Evolutionary conservation across 2,329 filamentous ascomycete genomes (phyloP).

Genomic region (Apiospora kogelbergensis): DNA sequence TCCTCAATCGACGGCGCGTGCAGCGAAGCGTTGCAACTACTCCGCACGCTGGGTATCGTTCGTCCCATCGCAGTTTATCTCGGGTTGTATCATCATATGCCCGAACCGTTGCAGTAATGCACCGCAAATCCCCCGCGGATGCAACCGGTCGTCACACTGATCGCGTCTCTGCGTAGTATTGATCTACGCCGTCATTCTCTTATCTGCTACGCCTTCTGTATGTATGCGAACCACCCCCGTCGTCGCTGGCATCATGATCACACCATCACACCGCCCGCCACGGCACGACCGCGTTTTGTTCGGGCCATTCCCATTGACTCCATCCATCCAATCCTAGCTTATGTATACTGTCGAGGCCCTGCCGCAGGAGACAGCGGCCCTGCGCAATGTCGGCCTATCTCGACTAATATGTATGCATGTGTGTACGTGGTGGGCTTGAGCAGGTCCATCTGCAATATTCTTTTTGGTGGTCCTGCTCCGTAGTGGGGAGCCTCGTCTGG

Average conservation of each 20-base stretch:
- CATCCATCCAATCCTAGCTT: too few species aligned
- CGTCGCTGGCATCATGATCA: neutral
- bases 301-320: too few species aligned
- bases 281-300: neutral
- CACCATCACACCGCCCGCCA: neutral
- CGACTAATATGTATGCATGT: too few species aligned
- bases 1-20: neutral
- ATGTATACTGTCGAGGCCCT: too few species aligned
- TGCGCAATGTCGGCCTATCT: neutral
- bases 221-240: neutral
- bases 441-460: neutral
- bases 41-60: neutral
- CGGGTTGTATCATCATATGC: neutral
- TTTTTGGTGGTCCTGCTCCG: neutral
- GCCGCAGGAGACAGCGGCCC: neutral
- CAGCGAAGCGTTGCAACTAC: neutral
- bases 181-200: neutral
- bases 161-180: neutral
- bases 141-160: neutral
- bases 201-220: neutral
- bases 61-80: neutral
- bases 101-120: neutral
- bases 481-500: neutral
- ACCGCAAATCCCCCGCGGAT: neutral
- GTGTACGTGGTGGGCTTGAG: neutral